Evolutionary conservation across 371 early-diverging fungal genomes (phyloP).

Genomic region (Syncephalis fuscata): DNA sequence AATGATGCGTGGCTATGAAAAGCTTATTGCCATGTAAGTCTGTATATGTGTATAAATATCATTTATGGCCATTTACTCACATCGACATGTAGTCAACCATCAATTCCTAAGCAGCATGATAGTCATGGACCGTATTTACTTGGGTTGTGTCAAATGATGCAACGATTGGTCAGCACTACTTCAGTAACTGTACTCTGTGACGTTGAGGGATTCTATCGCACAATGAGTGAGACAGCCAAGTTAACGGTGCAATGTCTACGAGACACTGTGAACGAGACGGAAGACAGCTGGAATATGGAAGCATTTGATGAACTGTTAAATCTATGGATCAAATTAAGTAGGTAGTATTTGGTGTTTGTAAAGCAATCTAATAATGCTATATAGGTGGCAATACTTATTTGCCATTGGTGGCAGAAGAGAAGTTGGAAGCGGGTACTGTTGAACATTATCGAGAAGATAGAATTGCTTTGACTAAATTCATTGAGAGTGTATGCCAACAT

Average conservation of each 20-base stretch:
- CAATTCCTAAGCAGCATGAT: not conserved
- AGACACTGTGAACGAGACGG: slow-evolving; percentile 26
- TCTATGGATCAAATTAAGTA: slow-evolving; percentile 49
- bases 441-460: slow-evolving; percentile 9
- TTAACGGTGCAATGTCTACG: slow-evolving; percentile 39
- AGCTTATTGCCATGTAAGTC: slow-evolving; percentile 33
- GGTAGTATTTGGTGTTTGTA: not conserved
- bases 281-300: slow-evolving; percentile 38
- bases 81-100: not conserved
- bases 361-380: not conserved
- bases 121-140: slow-evolving; percentile 24
- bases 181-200: slow-evolving; percentile 19
- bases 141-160: slow-evolving; percentile 26
- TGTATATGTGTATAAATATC: no score
- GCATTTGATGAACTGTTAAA: slow-evolving; percentile 51
- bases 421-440: slow-evolving; percentile 8
- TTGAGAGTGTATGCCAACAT: slow-evolving; percentile 29
- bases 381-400: not conserved
- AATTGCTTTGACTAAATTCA: slow-evolving; percentile 21
- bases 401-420: slow-evolving; percentile 12
- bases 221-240: slow-evolving; percentile 39
- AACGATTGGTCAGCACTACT: slow-evolving; percentile 22
- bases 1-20: slow-evolving; percentile 32
- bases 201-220: slow-evolving; percentile 35
- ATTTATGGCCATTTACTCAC: not conserved